Evolutionary conservation across 345 rosid genomes (phyloP).

Genomic region (Firmiana major): DNA sequence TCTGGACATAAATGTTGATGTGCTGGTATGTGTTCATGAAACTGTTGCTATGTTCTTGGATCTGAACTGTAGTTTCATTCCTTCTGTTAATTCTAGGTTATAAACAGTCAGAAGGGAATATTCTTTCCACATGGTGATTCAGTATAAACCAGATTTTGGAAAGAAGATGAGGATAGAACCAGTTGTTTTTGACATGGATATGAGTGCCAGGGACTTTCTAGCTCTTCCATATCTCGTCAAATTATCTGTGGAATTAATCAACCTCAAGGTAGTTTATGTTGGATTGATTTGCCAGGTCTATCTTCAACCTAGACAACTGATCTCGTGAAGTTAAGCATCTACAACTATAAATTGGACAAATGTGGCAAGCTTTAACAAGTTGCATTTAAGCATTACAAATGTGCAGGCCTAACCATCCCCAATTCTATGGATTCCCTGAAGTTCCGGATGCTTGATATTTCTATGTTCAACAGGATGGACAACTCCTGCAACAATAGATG

Average conservation of each 20-base stretch:
- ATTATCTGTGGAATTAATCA: conserved; percentile 57
- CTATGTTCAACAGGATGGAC: conserved; percentile 96
- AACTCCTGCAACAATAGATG: conserved; percentile 82
- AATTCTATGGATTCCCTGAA: too few species aligned
- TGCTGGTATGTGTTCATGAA: background rate
- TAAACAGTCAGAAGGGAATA: conserved; percentile 66
- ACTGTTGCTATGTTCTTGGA: background rate
- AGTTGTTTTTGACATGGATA: conserved; percentile 83
- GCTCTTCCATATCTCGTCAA: conserved; percentile 79
- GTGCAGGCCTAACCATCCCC: background rate
- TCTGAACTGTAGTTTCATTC: background rate
- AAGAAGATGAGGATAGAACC: conserved; percentile 60
- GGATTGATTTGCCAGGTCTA: background rate
- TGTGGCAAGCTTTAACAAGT: background rate
- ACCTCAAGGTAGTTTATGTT: conserved; percentile 54
- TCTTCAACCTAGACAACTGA: too few species aligned
- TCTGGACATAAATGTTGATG: background rate
- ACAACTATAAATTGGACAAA: background rate
- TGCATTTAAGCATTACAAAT: too few species aligned
- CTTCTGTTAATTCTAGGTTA: conserved; percentile 40
- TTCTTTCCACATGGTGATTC: conserved; percentile 59
- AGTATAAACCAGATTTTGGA: conserved; percentile 49
- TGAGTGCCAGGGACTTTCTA: conserved; percentile 92
- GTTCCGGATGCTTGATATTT: too few species aligned
- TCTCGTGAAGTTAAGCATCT: too few species aligned